Evolutionary conservation across 75 land plant genomes (phyloP), one percentile per base, ranked within the genome.

Genomic region (Larix kaempferi): DNA sequence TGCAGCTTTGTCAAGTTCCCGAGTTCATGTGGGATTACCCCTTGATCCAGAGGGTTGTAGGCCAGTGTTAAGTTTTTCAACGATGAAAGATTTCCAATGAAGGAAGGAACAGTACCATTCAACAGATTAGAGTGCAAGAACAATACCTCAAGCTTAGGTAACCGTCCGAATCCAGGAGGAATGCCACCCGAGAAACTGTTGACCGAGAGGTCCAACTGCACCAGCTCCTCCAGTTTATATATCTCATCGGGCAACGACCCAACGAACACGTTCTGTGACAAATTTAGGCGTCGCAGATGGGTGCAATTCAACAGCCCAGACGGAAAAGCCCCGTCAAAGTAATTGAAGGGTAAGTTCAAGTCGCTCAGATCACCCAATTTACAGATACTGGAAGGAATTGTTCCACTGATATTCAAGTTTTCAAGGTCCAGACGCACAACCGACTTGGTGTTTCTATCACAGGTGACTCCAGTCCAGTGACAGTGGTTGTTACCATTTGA

Each of bases 111-210:
- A 23, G 84, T 62, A 8, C 95, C 95, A 29, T 85, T 58, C 25
- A 92, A 60, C 0, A 49, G 59, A 72, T 92, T 92, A 22, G 77
- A 29, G 69, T 86, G 75, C 76, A 92, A 69, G 56, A 37, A 80
- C 57, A 92, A 81, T 19, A 84, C 82, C 5, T 37, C 79, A 60
- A 92, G 58, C 64, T 80, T 73, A 6, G 80, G 79, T 52, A 90
- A 76, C 2, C 80, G 75, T 5, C 76, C 69, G 33, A 93, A 67
- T 4, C 55, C 76, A 14, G 59, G 23, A 1, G 95, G 82, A 37
- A 93, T 85, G 58, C 37, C 58, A 8, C 95, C 95, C 5, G 86
- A 71, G 69, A 93, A 82, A 26, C 78, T 71, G 72, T 93, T 93
- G 2, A 27, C 76, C n/a, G 89, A 86, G 35, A 88, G 76, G 23